Base-by-base conservation (phyloP, 495 filamentous ascomycete genomes). In the Saxophila tyrrhenica region DNA sequence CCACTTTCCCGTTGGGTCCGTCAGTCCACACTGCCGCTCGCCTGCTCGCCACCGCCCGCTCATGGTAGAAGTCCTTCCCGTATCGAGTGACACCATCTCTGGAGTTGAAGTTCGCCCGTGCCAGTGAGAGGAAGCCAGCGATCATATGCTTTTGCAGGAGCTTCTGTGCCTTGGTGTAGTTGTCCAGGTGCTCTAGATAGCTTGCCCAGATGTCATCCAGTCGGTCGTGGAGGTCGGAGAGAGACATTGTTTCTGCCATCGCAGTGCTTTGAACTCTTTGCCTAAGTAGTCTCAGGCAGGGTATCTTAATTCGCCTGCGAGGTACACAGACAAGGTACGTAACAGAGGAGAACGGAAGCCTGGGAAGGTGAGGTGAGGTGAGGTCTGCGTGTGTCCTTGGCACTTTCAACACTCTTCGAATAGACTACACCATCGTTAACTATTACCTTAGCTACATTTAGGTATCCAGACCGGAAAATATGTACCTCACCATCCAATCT, bases 171-270 rank as follows among this genome's bases (percentile, higher is more conserved):
- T 68, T 68, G 45, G 83, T 79, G 70, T 95, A 86, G 57, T 75
- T 67, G 69, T 92, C 75, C 0, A 95, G 72, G 3, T 87, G 75
- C 50, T 67, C 29, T 15, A 94, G 76, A 65, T 92, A 90, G 25
- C 75, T 71, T 63, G 82, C 78, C 2, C 91, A 73, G 23, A 89
- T 77, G 19, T 50, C 52, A 65, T 92, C 87, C 54, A 94, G 61
- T 16, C 50, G 22, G 23, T 54, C 50, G 50, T 46, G 25, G 22
- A 49, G 42, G 23, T 47, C 48, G 16, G 16, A 10, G 8, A 51
- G 49, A 11, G 45, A 48, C 25, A 15, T 25, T 25, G 20, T 23
- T 23, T 48, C 45, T 3, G 45, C 21, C 23, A 24, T 45, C 20
- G 16, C 16, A 39, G 35, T 39, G 35, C 9, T n/a, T n/a, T n/a